Evolutionary conservation across 495 filamentous ascomycete genomes (phyloP).

Genomic region (Annulohypoxylon stygium): DNA sequence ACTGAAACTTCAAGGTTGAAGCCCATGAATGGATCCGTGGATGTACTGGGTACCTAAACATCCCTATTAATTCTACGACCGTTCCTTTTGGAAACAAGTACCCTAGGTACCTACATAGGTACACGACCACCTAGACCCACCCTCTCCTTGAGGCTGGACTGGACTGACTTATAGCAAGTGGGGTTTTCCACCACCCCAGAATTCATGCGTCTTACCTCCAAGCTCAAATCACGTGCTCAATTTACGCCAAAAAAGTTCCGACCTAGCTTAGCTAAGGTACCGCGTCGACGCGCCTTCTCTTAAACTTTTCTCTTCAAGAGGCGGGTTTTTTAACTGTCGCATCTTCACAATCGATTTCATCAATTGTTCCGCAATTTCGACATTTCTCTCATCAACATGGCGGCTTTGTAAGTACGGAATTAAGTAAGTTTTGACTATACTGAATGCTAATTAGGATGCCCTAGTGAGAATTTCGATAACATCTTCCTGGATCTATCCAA

Average conservation of each 20-base stretch:
- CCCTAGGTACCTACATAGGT: background rate
- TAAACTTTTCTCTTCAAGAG: constrained; percentile 25
- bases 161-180: constrained; percentile 12
- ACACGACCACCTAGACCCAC: background rate
- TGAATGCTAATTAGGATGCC: constrained; percentile 21
- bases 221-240: constrained; percentile 31
- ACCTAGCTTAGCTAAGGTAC: constrained; percentile 25
- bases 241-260: constrained; percentile 36
- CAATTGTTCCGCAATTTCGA: constrained; percentile 14
- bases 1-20: constrained; percentile 11
- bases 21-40: background rate
- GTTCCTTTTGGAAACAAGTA: background rate
- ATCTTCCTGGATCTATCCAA: constrained; percentile 96
- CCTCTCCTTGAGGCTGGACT: background rate
- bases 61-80: constrained; percentile 8
- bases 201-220: background rate
- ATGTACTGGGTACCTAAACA: background rate
- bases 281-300: constrained; percentile 41
- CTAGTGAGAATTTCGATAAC: constrained; percentile 90
- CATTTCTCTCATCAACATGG: constrained; percentile 31
- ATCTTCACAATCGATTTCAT: constrained; percentile 6
- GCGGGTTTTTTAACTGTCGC: constrained; percentile 15
- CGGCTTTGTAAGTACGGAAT: constrained; percentile 42
- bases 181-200: constrained; percentile 7
- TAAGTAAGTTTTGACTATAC: background rate